Percentiles rank a stretch among this genome's conserved stretches.
These are phyloP conservation scores for Coffea canephora DNA, from an alignment of 257 asterid species.

Conservation along the genomic window DNA sequence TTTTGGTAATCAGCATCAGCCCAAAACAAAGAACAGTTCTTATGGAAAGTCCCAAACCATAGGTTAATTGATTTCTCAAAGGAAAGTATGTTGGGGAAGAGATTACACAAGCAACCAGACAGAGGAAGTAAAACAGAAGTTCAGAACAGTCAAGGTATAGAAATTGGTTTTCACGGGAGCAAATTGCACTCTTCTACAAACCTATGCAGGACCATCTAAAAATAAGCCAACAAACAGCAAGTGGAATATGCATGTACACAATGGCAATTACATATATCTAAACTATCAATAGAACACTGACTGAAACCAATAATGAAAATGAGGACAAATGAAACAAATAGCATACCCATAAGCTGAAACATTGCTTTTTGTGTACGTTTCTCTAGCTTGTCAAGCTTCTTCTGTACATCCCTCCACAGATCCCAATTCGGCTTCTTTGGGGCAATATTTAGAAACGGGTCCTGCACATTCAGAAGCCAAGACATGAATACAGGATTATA, in stretches of 20 bases:
- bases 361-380: slow-evolving; percentile 85
- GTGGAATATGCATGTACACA: not conserved
- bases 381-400: slow-evolving; percentile 89
- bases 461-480: slow-evolving; percentile 37
- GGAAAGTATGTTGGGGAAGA: too few species aligned
- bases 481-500: not conserved
- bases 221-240: not conserved
- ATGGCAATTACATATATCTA: not conserved
- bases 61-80: too few species aligned
- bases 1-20: not conserved
- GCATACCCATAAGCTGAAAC: slow-evolving; percentile 66
- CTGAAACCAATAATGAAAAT: not conserved
- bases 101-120: too few species aligned
- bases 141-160: not conserved
- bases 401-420: slow-evolving; percentile 88
- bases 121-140: too few species aligned
- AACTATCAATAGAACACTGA: not conserved
- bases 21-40: not conserved
- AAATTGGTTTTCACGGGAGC: not conserved
- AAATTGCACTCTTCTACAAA: not conserved
- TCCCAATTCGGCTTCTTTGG: slow-evolving; percentile 99
- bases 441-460: slow-evolving; percentile 89
- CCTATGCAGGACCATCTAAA: not conserved
- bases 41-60: not conserved
- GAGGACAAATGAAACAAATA: slow-evolving; percentile 14